Percentiles rank a stretch among this genome's conserved stretches.
These are phyloP conservation scores for Daldinia concentrica DNA, from an alignment of 495 filamentous ascomycete species.

Conservation along the genomic window DNA sequence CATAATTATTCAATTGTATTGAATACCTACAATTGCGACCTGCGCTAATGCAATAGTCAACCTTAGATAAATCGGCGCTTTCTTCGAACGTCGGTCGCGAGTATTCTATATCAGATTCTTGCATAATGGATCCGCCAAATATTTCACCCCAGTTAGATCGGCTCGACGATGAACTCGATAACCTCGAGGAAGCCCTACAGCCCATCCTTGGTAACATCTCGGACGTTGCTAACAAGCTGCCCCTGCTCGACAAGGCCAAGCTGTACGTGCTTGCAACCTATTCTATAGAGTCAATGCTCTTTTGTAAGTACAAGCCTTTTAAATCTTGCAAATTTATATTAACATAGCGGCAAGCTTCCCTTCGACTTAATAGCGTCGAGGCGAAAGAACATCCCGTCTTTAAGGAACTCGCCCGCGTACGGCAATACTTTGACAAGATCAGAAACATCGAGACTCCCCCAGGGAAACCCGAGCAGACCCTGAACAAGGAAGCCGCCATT, in stretches of 20 bases:
- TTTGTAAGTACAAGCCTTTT: constrained; percentile 67
- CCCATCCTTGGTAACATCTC: constrained; percentile 72
- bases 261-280: constrained; percentile 86
- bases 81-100: neutral
- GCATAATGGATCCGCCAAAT: constrained; percentile 54
- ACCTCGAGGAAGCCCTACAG: constrained; percentile 74
- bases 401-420: constrained; percentile 82
- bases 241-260: constrained; percentile 92
- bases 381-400: constrained; percentile 86
- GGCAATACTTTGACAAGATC: constrained; percentile 94
- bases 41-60: neutral
- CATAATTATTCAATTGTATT: constrained; percentile 31
- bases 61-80: neutral
- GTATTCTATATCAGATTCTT: neutral
- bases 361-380: constrained; percentile 81
- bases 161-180: constrained; percentile 79
- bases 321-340: too few relatives aligned
- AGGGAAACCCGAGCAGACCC: constrained; percentile 63
- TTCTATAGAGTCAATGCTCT: constrained; percentile 89
- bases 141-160: constrained; percentile 67
- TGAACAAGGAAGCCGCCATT: constrained; percentile 83
- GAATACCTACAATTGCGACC: neutral
- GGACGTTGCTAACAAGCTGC: constrained; percentile 77
- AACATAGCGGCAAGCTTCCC: constrained; percentile 65
- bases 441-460: constrained; percentile 66